Percentiles rank a stretch among this genome's conserved stretches.
Evolutionary conservation across 2,329 filamentous ascomycete genomes (phyloP).

Genomic region (Amauroascus verrucosus): DNA sequence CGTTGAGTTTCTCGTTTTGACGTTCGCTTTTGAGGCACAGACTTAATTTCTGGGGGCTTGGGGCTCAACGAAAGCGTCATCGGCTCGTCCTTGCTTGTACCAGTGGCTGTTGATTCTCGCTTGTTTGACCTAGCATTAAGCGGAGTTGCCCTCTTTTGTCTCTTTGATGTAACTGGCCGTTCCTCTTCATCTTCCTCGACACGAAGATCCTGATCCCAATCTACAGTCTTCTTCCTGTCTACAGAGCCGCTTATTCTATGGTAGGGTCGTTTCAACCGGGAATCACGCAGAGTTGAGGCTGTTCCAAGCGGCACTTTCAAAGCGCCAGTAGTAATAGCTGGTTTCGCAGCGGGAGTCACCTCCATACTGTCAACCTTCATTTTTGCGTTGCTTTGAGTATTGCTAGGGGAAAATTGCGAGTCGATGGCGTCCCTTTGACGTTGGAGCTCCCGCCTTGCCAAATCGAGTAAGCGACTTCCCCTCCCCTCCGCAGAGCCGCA

Average conservation of each 20-base stretch:
- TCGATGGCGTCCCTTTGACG: neutral
- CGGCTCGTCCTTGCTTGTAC: conserved; percentile 4
- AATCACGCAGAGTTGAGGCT: neutral
- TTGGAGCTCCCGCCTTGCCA: neutral
- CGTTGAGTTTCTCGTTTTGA: conserved; percentile 8
- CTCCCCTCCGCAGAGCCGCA: neutral
- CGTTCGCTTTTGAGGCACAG: conserved; percentile 5
- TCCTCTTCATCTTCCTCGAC: conserved; percentile 7
- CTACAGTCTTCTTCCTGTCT: conserved; percentile 3
- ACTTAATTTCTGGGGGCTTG: neutral
- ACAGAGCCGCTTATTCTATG: conserved; percentile 11
- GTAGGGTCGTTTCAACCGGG: conserved; percentile 16
- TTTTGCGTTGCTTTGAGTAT: neutral
- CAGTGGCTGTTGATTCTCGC: conserved; percentile 1
- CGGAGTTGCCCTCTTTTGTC: conserved; percentile 8
- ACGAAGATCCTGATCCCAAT: conserved; percentile 19
- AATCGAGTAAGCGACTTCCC: neutral
- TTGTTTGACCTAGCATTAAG: neutral
- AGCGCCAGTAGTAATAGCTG: neutral
- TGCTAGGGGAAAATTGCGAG: neutral
- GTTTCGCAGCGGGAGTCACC: neutral
- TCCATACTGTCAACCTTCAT: neutral
- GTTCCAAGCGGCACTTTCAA: neutral
- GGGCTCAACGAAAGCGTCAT: conserved; percentile 11
- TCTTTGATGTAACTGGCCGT: neutral